Percentiles rank a stretch among this genome's conserved stretches.
Conservation (phyloP, 306 rosid genomes). For the Dryas drummondii region DNA sequence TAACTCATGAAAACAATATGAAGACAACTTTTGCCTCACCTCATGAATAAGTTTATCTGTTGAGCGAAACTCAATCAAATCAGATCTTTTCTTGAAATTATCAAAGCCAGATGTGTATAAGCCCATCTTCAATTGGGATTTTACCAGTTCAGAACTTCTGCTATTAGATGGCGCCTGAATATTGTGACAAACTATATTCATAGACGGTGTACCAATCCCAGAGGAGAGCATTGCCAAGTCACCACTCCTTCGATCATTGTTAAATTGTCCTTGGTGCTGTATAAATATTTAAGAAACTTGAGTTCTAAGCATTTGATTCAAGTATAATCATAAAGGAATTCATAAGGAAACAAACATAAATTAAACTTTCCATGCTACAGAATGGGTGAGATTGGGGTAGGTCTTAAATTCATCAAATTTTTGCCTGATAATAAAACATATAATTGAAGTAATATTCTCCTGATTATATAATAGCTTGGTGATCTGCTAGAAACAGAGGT, state of each 20-base stretch:
- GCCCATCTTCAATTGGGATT: neutral
- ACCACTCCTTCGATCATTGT: neutral
- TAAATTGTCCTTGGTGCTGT: conserved; percentile 3
- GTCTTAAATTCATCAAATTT: neutral
- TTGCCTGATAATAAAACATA: neutral
- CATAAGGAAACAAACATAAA: neutral
- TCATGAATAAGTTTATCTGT: neutral
- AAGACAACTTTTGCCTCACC: conserved; percentile 1
- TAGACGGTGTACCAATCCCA: neutral
- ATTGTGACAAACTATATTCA: neutral
- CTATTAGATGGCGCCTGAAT: neutral
- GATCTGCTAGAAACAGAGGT: neutral
- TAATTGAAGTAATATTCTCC: neutral
- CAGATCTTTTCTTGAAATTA: neutral
- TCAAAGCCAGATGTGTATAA: neutral
- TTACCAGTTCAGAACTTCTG: neutral
- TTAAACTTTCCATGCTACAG: neutral
- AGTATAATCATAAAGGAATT: neutral
- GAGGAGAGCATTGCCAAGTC: neutral
- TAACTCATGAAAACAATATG: neutral
- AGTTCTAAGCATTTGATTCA: neutral
- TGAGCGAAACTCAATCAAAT: neutral
- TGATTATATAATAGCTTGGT: neutral
- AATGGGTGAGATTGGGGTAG: neutral
- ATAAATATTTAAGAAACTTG: neutral